Evolutionary conservation across 495 filamentous ascomycete species (phyloP).

Genomic region (Aspergillus sclerotiicarbonarius): DNA sequence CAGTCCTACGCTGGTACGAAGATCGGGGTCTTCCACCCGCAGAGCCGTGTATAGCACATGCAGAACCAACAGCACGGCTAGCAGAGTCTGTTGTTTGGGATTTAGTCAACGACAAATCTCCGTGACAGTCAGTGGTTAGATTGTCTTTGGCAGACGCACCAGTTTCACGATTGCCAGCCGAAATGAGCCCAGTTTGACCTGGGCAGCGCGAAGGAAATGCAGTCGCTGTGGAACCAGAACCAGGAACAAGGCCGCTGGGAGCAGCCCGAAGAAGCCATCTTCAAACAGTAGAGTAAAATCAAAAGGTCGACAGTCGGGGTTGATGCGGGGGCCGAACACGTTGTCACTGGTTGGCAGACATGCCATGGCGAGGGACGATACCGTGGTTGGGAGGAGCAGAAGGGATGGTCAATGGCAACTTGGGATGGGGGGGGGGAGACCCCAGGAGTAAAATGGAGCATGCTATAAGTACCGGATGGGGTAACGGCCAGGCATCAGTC

Average conservation of each 20-base stretch:
- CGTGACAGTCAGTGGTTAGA: neutral
- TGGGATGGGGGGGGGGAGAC: too few relatives aligned
- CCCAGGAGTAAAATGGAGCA: too few relatives aligned
- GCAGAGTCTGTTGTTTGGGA: neutral
- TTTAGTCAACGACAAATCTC: too few relatives aligned
- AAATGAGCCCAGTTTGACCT: constrained; percentile 29
- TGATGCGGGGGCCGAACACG: constrained; percentile 27
- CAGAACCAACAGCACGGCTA: constrained; percentile 19
- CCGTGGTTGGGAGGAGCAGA: too few relatives aligned
- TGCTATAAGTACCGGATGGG: too few relatives aligned
- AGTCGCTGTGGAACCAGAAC: constrained; percentile 22
- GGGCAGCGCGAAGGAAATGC: constrained; percentile 17
- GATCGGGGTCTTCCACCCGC: neutral
- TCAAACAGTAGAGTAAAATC: constrained; percentile 39
- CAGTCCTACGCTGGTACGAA: constrained; percentile 2
- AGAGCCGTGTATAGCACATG: constrained; percentile 25
- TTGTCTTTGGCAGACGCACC: neutral
- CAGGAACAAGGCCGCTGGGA: constrained; percentile 31
- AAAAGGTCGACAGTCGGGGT: constrained; percentile 27
- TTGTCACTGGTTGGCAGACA: neutral
- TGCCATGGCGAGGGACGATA: too few relatives aligned
- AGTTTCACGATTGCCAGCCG: constrained; percentile 27
- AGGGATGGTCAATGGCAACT: too few relatives aligned
- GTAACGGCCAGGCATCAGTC: too few relatives aligned
- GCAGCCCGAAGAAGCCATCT: constrained; percentile 26